Conservation (phyloP, 345 rosid genomes). For the Murraya paniculata region DNA sequence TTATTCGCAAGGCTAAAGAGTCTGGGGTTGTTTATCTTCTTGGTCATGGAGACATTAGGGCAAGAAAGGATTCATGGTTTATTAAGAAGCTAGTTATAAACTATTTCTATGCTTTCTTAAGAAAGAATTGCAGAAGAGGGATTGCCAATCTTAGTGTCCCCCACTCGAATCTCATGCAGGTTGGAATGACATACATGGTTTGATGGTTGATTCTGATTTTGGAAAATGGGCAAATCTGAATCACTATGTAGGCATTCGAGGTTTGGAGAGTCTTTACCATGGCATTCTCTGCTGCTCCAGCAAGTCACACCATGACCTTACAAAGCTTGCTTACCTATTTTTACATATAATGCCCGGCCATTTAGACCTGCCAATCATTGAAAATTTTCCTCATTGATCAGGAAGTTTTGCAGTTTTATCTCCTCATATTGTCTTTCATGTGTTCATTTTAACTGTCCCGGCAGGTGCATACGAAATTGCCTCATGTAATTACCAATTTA, state of each 20-base stretch:
- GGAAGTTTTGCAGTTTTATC: constrained; percentile 29
- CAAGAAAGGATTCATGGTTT: constrained; percentile 98
- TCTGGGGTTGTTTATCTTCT: constrained; percentile 97
- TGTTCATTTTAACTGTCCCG: constrained; percentile 9
- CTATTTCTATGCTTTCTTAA: constrained; percentile 90
- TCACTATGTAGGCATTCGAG: not conserved
- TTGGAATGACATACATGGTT: constrained; percentile 99
- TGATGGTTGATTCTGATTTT: constrained; percentile 30
- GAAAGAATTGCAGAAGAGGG: constrained; percentile 95
- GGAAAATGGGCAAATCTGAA: constrained; percentile 1
- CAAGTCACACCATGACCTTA: not conserved
- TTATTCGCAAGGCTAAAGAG: constrained; percentile 87
- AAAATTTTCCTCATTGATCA: not conserved
- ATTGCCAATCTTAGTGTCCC: constrained; percentile 90
- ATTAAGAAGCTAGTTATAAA: constrained; percentile 87
- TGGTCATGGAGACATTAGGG: constrained; percentile 96
- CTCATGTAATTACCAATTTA: constrained; percentile 14
- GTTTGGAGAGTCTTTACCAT: not conserved
- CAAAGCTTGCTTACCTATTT: not conserved
- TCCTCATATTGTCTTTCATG: constrained; percentile 1
- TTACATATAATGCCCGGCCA: not conserved
- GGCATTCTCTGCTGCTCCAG: constrained; percentile 4
- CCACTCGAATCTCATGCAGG: constrained; percentile 94
- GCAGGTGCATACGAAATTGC: constrained; percentile 8
- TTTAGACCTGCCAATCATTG: not conserved